Evolutionary conservation across 805 yeast species (phyloP).

Genomic region (Candida montana): DNA sequence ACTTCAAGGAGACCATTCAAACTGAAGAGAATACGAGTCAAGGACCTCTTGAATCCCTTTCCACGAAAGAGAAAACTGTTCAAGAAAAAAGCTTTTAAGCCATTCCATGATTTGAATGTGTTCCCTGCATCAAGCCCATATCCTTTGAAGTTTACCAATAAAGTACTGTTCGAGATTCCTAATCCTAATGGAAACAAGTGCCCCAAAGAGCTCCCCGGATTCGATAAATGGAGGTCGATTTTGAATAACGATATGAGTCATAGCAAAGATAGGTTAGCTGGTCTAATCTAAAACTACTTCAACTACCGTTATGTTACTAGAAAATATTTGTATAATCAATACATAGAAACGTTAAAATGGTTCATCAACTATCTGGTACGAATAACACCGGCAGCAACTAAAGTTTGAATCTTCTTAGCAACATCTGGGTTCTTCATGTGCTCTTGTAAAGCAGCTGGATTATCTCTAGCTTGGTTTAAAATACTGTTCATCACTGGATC

Average conservation of each 20-base stretch:
- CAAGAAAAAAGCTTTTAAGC: neutral
- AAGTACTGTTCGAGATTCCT: neutral
- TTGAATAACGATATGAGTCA: constrained; percentile 2
- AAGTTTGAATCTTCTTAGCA: constrained; percentile 75
- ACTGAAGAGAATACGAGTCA: constrained; percentile 16
- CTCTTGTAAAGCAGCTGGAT: constrained; percentile 95
- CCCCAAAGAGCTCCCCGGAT: constrained; percentile 1
- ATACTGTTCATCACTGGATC: constrained; percentile 97
- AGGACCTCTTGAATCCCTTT: constrained; percentile 16
- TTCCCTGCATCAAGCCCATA: constrained; percentile 4
- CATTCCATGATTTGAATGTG: neutral
- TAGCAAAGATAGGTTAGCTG: neutral
- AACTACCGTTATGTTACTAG: no score
- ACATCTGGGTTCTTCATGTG: constrained; percentile 97
- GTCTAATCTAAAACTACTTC: neutral
- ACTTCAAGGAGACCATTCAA: neutral
- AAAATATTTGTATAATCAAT: no score
- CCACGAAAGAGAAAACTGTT: constrained; percentile 6
- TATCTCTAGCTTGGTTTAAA: constrained; percentile 85
- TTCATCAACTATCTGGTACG: constrained; percentile 56
- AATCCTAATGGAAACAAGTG: neutral
- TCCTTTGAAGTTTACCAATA: constrained; percentile 2
- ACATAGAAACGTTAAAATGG: no score
- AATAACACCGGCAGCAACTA: constrained; percentile 95
- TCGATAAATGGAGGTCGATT: constrained; percentile 1